Base-by-base conservation (phyloP, 495 filamentous ascomycete genomes). In the Xylaria grammica region DNA sequence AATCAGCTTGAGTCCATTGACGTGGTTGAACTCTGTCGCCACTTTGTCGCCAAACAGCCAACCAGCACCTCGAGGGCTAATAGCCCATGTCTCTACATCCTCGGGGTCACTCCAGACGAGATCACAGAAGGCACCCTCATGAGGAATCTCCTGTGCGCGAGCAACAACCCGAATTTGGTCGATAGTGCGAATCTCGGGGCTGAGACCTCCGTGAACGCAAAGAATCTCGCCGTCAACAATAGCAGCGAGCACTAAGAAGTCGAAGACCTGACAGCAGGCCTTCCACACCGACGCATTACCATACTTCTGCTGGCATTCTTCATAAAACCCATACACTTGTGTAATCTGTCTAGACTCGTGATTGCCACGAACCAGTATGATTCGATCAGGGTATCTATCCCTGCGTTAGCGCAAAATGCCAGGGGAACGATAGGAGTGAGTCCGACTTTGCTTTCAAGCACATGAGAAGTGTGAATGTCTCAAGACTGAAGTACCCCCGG, bases 251-350 rank as follows among this genome's bases (percentile, higher is more conserved):
- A 96, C 93, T 53, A 99, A 86, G 76, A 99, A 99, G 78, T 99
- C 95, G 71, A 99, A 99, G 22, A 99, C 95, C 77, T 98, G 96
- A 70, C 95, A 99, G 79, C 95, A 99, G 0, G 94, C 91, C 78
- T 99, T 99, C 95, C 95, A 99, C 20, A 99, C 95, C 9, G 92
- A 96, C 6, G 95, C 95, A 74, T 97, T 98, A 62, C 94, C 94
- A 72, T 99, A 99, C 73, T 99, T 99, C 69, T 91, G 90, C 71
- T 96, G 91, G 77, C 95, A 99, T 72, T 99, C 95, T 70, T 98
- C 95, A 81, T 98, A 97, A 79, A 99, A 99, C 3, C 95, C 95
- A 71, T 99, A 99, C 5, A 99, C 95, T 74, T 97, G 94, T 9
- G 95, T 99, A 63, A 99, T 99, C 74, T 99, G 95, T 17, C 95